Percentiles rank a stretch among this genome's conserved stretches.
These are phyloP conservation scores for Corchorus capsularis DNA, from an alignment of 345 rosid genomes.

Conservation along the genomic window DNA sequence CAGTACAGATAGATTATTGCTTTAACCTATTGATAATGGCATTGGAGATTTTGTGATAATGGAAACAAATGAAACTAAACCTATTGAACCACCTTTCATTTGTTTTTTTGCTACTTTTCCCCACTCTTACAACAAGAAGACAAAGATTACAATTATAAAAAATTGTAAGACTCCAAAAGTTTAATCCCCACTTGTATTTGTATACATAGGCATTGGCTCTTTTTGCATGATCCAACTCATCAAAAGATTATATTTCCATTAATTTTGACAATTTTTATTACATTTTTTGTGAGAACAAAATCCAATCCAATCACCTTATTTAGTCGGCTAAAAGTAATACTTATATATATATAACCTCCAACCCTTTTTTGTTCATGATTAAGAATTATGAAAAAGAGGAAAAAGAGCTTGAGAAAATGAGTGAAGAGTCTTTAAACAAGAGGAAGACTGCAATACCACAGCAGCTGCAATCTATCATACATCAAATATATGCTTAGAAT, in stretches of 20 bases:
- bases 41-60: no score
- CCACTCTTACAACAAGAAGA: neutral
- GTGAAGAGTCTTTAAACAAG: no score
- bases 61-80: no score
- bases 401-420: neutral
- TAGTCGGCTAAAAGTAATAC: neutral
- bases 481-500: neutral
- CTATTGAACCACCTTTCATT: neutral
- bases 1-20: no score
- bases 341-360: no score
- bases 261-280: neutral
- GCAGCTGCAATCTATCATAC: conserved; percentile 1
- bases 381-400: neutral
- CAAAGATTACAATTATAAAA: neutral
- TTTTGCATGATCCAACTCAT: neutral
- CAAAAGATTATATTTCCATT: neutral
- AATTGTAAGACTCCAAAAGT: neutral
- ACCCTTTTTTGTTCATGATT: neutral
- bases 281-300: neutral
- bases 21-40: no score
- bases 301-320: neutral
- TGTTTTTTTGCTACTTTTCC: neutral
- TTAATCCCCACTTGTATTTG: neutral
- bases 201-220: neutral
- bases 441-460: neutral